Base-by-base conservation (phyloP, 1,284 basidiomycete genomes). In the Trichosporon ovoides region DNA sequence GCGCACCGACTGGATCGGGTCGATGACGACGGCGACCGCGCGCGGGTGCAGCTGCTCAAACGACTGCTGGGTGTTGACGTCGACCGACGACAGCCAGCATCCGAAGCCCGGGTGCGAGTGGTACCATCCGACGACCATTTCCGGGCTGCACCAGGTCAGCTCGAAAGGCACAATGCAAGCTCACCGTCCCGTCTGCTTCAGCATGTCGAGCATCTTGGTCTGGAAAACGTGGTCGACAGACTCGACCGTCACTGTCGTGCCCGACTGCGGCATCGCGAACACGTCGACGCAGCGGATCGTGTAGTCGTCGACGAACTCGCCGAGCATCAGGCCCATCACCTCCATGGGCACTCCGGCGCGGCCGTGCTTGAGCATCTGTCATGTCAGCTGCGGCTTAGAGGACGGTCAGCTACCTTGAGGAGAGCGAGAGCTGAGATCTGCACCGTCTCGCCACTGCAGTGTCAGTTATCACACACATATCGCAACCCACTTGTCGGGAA, bases 101-200 rank as follows among this genome's bases (percentile, higher is more conserved):
- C 96, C 96, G 76, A 98, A 99, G 31, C 96, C 96, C 55, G 96
- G 96, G 81, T 99, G 96, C 51, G 96, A 98, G 78, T 99, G 96
- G 76, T 99, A 99, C 96, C 96, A 99, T 9, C 96, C 96, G 0
- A 99, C 96, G 11, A 98, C 96, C 86, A 89, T 93, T 80, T 98
- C 96, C 51, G 95, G 91, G 68, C 94, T 94, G 70, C 28, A 14
- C 7, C 10, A n/a, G n/a, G 52, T 53, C 52, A 58, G 52, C 13
- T 24, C 43, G 3, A 1, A 14, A 5, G 4, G 12, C 3, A 28
- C 12, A 20, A 38, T 12, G 7, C 33, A n/a, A 51, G 76, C 86
- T 72, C 69, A 91, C 91, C 94, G 81, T 60, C 96, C 96, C 2
- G 96, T 99, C 81, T 98, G 96, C 79, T 98, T 98, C 69, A 99